Conservation (phyloP, 345 rosid species). For the Lepidium aucheri region DNA sequence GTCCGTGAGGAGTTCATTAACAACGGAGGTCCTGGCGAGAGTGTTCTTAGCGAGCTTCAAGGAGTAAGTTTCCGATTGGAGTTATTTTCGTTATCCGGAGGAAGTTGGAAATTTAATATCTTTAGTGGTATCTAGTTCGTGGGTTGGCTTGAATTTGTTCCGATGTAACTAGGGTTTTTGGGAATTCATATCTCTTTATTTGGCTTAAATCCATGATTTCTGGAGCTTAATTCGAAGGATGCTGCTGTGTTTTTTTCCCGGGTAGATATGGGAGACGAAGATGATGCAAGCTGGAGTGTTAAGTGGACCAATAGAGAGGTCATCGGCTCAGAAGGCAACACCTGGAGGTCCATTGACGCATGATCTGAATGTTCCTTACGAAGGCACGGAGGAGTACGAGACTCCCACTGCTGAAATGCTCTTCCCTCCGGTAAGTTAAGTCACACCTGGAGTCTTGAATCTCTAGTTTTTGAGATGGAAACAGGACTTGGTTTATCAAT, state of each 20-base stretch:
- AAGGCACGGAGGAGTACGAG: conserved; percentile 89
- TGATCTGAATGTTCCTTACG: conserved; percentile 94
- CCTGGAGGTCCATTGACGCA: conserved; percentile 63
- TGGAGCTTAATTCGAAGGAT: conserved; percentile 7
- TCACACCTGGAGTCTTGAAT: background rate
- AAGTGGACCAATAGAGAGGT: conserved; percentile 62
- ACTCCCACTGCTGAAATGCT: conserved; percentile 97
- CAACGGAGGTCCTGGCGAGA: conserved; percentile 83
- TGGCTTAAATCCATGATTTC: background rate
- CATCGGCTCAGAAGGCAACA: conserved; percentile 43
- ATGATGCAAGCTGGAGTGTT: conserved; percentile 88
- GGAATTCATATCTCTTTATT: background rate
- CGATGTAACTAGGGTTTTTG: conserved; percentile 32
- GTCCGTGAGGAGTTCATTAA: conserved; percentile 81
- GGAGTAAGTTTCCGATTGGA: conserved; percentile 42
- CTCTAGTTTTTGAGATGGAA: background rate
- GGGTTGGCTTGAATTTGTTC: conserved; percentile 26
- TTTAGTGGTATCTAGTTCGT: background rate
- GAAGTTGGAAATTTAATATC: background rate
- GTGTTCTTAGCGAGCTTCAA: conserved; percentile 82
- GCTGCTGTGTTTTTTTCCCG: background rate
- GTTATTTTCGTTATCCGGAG: background rate
- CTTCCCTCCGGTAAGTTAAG: conserved; percentile 67
- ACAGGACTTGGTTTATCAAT: background rate
- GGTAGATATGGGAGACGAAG: conserved; percentile 87